Evolutionary conservation across 768 basidiomycete species (phyloP).

Genomic region (Panellus pusillus): DNA sequence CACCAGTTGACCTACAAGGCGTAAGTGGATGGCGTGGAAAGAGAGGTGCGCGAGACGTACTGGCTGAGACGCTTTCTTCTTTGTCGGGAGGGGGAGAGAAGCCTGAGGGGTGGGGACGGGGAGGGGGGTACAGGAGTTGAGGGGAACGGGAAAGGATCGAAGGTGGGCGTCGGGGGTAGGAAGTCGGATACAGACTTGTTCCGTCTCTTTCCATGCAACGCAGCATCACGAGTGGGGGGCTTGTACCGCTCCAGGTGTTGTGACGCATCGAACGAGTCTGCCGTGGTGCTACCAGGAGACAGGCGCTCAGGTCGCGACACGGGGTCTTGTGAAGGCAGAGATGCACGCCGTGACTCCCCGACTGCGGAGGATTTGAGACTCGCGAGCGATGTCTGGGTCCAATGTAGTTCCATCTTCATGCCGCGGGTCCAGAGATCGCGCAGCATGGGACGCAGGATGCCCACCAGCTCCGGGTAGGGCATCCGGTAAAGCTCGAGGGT

Average conservation of each 20-base stretch:
- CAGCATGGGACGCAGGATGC: conserved; percentile 34
- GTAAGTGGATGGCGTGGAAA: background rate
- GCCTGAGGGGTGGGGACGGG: no score
- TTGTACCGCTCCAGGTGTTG: no score
- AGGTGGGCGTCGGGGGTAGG: background rate
- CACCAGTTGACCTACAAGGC: conserved; percentile 1
- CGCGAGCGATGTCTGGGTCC: conserved; percentile 6
- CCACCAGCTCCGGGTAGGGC: conserved; percentile 43
- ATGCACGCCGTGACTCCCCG: background rate
- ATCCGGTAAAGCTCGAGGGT: conserved; percentile 41
- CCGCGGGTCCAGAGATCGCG: conserved; percentile 23
- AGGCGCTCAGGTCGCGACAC: no score
- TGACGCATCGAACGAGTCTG: no score
- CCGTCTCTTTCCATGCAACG: no score
- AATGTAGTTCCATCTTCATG: conserved; percentile 23
- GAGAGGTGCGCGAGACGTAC: background rate
- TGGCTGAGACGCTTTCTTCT: background rate
- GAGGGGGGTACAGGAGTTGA: no score
- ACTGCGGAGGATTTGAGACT: no score
- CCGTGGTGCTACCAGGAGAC: no score
- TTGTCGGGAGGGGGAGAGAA: background rate
- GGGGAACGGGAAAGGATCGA: no score
- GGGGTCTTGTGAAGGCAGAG: no score
- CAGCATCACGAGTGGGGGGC: no score
- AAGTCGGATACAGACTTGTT: background rate